Conservation (phyloP, 2,329 filamentous ascomycete species). For the Fusarium metavorans region DNA sequence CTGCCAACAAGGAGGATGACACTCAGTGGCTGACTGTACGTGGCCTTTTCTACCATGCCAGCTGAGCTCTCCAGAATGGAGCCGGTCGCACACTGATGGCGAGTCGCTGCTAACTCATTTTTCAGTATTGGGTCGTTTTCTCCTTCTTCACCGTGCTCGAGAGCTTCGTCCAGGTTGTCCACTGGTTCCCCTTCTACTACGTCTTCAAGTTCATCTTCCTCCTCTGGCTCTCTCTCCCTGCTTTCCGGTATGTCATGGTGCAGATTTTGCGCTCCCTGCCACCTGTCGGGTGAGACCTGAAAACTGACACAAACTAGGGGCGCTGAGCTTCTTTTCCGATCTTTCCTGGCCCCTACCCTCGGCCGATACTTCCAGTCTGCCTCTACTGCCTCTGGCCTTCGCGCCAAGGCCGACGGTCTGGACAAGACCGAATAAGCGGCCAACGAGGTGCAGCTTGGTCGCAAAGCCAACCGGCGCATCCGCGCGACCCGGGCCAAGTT, state of each 20-base stretch:
- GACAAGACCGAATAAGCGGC: slow-evolving; percentile 74
- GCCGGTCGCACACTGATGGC: background rate
- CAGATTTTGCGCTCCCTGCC: slow-evolving; percentile 16
- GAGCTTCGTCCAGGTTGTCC: slow-evolving; percentile 85
- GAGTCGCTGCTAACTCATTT: slow-evolving; percentile 49
- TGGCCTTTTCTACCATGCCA: slow-evolving; percentile 33
- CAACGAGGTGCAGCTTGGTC: slow-evolving; percentile 36
- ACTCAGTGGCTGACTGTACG: slow-evolving; percentile 83
- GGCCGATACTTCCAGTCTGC: slow-evolving; percentile 86
- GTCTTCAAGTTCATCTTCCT: slow-evolving; percentile 99
- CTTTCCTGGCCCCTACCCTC: slow-evolving; percentile 91
- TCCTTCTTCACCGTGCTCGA: slow-evolving; percentile 85
- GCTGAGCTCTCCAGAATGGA: slow-evolving; percentile 11
- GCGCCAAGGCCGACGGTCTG: slow-evolving; percentile 84
- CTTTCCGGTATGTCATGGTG: slow-evolving; percentile 79
- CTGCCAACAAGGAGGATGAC: slow-evolving; percentile 77
- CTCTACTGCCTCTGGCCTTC: slow-evolving; percentile 87
- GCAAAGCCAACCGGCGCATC: slow-evolving; percentile 42
- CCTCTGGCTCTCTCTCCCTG: slow-evolving; percentile 96
- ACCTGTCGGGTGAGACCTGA: slow-evolving; percentile 8
- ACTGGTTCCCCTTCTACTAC: slow-evolving; percentile 99
- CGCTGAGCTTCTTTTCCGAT: slow-evolving; percentile 96
- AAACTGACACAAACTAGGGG: slow-evolving; percentile 69
- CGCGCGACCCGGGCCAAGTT: slow-evolving; percentile 41
- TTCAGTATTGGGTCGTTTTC: slow-evolving; percentile 90